These are phyloP conservation scores for Medicago lupulina DNA, from an alignment of 306 rosid species.

Conservation along the genomic window DNA sequence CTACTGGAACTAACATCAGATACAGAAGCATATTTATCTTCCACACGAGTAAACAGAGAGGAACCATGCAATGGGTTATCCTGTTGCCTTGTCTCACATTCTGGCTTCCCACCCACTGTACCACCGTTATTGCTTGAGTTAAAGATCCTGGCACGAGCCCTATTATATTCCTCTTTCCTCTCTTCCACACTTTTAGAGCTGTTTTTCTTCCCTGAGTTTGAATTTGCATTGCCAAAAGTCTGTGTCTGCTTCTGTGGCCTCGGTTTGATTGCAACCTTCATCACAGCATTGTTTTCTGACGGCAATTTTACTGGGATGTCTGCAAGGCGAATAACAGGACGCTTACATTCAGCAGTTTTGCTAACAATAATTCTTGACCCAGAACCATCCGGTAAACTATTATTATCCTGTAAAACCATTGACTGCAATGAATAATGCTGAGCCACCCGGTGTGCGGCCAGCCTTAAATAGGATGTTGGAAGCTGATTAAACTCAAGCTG, in stretches of 20 bases:
- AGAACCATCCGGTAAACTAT: constrained; percentile 83
- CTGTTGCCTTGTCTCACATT: constrained; percentile 62
- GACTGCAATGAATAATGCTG: constrained; percentile 94
- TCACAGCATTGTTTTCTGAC: constrained; percentile 59
- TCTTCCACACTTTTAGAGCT: constrained; percentile 93
- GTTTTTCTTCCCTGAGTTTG: constrained; percentile 59
- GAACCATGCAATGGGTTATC: constrained; percentile 65
- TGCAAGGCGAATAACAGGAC: constrained; percentile 85
- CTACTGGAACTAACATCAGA: constrained; percentile 69
- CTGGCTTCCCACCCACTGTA: constrained; percentile 64
- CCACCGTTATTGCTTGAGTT: constrained; percentile 58
- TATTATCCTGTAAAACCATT: constrained; percentile 90
- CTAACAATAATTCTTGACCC: constrained; percentile 94
- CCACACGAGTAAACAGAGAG: constrained; percentile 62
- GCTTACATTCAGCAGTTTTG: constrained; percentile 77
- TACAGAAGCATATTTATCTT: constrained; percentile 59
- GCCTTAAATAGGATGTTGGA: constrained; percentile 92
- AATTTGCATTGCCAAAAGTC: constrained; percentile 44
- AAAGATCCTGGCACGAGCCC: constrained; percentile 97
- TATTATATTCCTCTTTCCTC: constrained; percentile 95
- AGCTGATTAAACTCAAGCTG: constrained; percentile 93
- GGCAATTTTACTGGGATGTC: constrained; percentile 82
- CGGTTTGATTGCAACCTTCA: constrained; percentile 93
- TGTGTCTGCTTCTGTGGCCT: constrained; percentile 81
- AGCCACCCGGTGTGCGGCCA: constrained; percentile 99